A percentile compares a stretch with the other conserved stretches of the same genome.
phyloP scores from a whole-genome alignment of 1,284 basidiomycete genomes.

The Microbotryum silenes-acaulis region DNA sequence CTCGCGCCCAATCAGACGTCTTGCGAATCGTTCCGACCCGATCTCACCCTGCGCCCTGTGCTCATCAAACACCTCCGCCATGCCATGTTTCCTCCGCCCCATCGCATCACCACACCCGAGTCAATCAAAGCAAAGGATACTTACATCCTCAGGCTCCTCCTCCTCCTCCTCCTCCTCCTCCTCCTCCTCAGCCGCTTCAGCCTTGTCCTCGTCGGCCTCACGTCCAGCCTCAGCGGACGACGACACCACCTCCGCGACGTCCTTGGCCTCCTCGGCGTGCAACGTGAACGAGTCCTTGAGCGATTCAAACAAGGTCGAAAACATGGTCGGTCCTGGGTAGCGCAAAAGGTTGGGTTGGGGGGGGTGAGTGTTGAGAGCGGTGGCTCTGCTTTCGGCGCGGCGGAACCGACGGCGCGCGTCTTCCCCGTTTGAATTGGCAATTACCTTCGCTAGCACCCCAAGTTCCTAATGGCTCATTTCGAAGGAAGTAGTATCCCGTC shows the following conservation, averaged over 20 bases:
- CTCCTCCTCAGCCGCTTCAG: conserved; percentile 20
- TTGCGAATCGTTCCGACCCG: neutral
- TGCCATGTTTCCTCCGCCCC: neutral
- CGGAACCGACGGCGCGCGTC: too few species aligned
- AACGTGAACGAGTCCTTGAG: neutral
- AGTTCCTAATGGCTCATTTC: too few species aligned
- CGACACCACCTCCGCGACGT: conserved; percentile 19
- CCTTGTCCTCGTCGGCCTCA: conserved; percentile 16
- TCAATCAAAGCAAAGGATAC: neutral
- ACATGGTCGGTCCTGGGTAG: too few species aligned
- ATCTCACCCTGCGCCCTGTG: neutral
- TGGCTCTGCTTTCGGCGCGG: too few species aligned
- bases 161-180: conserved; percentile 34
- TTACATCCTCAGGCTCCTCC: conserved; percentile 36
- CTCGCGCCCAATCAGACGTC: neutral
- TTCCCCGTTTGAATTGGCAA: too few species aligned
- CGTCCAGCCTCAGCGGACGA: conserved; percentile 11
- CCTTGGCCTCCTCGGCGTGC: conserved; percentile 16
- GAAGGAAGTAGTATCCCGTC: too few species aligned
- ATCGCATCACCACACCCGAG: neutral
- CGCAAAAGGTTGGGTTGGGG: too few species aligned
- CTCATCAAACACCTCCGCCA: too few species aligned
- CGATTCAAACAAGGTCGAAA: too few species aligned
- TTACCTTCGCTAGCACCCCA: too few species aligned
- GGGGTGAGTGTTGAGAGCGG: too few species aligned